Conservation (phyloP, 2,329 filamentous ascomycete species). For the Penicillium olsonii region DNA sequence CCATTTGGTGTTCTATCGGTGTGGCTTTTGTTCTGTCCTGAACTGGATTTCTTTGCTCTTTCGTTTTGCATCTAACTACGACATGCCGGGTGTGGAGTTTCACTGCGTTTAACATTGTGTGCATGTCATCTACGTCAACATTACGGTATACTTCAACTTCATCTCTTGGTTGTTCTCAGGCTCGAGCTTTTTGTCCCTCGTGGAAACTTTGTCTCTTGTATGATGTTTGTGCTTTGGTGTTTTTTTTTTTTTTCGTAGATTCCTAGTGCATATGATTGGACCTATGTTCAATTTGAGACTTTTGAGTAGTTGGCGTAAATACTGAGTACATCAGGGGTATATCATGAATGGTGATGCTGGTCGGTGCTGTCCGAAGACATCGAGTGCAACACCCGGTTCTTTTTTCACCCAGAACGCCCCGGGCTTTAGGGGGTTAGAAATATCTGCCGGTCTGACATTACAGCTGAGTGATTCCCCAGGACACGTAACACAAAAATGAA, state of each 20-base stretch:
- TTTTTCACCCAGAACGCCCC: too few species aligned
- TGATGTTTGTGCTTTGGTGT: not conserved
- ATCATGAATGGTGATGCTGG: not conserved
- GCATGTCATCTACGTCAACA: not conserved
- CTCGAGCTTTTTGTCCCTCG: not conserved
- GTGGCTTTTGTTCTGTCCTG: not conserved
- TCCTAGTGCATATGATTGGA: not conserved
- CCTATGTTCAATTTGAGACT: not conserved
- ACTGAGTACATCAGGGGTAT: too few species aligned
- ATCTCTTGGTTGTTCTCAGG: not conserved
- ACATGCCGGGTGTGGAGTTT: not conserved
- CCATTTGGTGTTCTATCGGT: not conserved
- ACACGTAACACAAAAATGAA: too few species aligned
- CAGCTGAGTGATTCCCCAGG: too few species aligned
- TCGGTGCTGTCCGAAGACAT: not conserved
- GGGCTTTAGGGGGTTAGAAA: too few species aligned
- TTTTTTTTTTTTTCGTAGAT: too few species aligned
- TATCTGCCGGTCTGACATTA: too few species aligned
- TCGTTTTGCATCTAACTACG: not conserved
- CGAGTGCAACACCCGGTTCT: not conserved
- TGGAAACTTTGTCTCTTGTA: not conserved
- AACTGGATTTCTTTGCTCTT: not conserved
- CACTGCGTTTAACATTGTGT: not conserved
- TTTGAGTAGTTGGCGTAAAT: not conserved
- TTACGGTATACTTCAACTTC: not conserved